A percentile compares a stretch with the other conserved stretches of the same genome.
Evolutionary conservation across 2,329 filamentous ascomycete genomes (phyloP).

Genomic region (Purpureocillium lavendulum): DNA sequence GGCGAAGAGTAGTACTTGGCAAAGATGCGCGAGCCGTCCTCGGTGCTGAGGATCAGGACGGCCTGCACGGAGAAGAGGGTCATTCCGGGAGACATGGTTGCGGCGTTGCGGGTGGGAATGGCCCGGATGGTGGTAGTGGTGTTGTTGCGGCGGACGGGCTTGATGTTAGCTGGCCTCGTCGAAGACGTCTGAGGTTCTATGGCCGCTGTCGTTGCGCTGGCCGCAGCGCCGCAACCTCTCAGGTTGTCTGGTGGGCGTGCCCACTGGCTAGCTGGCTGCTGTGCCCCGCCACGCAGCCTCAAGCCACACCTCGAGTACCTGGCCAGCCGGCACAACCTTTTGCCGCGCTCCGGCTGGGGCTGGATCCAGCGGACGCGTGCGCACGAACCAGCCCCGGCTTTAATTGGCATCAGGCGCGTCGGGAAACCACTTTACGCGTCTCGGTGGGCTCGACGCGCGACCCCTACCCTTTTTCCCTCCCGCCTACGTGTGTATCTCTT

Average conservation of each 20-base stretch:
- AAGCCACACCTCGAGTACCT: not conserved
- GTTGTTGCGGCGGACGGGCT: too few species aligned
- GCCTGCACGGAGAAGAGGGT: conserved; percentile 71
- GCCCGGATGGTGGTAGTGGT: conserved; percentile 1
- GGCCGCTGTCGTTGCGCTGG: too few species aligned
- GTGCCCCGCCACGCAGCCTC: not conserved
- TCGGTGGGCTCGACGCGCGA: conserved; percentile 13
- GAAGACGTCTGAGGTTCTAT: too few species aligned
- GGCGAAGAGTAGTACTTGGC: conserved; percentile 80
- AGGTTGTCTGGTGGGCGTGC: too few species aligned
- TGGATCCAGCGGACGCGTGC: conserved; percentile 9
- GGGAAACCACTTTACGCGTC: conserved; percentile 33
- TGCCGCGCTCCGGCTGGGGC: conserved; percentile 15
- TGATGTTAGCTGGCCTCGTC: too few species aligned
- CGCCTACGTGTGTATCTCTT: too few species aligned
- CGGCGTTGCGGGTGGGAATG: conserved; percentile 3
- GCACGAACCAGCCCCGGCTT: conserved; percentile 14
- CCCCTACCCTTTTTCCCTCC: conserved; percentile 11
- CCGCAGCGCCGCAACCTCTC: too few species aligned
- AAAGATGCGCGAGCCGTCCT: conserved; percentile 87
- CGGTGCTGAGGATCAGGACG: conserved; percentile 69
- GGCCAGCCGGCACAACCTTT: conserved; percentile 20
- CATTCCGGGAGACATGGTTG: conserved; percentile 62
- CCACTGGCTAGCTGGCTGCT: too few species aligned
- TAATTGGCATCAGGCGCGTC: conserved; percentile 5